These are phyloP conservation scores for Dalbergia cochinchinensis DNA, from an alignment of 306 rosid genomes.

Conservation along the genomic window DNA sequence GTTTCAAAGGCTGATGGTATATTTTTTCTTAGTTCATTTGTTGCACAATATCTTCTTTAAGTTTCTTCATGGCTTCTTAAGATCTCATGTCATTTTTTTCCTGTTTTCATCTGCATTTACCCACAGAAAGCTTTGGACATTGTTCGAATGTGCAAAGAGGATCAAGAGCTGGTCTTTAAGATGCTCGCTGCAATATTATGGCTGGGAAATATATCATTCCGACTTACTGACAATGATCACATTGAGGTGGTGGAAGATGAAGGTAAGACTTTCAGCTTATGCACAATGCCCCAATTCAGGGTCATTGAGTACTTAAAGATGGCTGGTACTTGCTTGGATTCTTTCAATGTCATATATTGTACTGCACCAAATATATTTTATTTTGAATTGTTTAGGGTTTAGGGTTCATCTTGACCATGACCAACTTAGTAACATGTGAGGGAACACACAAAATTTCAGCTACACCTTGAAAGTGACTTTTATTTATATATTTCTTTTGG, in stretches of 20 bases:
- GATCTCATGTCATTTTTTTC: conserved; percentile 18
- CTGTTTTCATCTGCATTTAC: conserved; percentile 30
- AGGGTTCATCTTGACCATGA: conserved; percentile 32
- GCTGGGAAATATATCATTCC: conserved; percentile 94
- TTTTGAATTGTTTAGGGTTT: background rate
- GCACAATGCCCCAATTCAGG: conserved; percentile 19
- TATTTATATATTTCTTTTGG: conserved; percentile 42
- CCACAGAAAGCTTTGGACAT: conserved; percentile 77
- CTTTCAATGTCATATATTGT: background rate
- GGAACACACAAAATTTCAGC: conserved; percentile 6
- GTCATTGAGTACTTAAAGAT: conserved; percentile 12
- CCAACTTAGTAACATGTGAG: conserved; percentile 27
- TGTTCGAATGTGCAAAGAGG: conserved; percentile 70
- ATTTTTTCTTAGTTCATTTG: conserved; percentile 44
- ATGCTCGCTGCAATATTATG: conserved; percentile 84
- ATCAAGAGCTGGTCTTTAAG: conserved; percentile 75
- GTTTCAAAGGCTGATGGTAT: conserved; percentile 76
- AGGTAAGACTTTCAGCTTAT: conserved; percentile 60
- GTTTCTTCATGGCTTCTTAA: conserved; percentile 37
- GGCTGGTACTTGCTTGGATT: conserved; percentile 1
- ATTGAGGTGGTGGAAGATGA: conserved; percentile 82
- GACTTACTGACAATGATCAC: conserved; percentile 68
- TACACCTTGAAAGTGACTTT: conserved; percentile 41
- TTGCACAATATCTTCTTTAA: conserved; percentile 35
- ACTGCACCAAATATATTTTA: conserved; percentile 2